phyloP scores from a whole-genome alignment of 768 basidiomycete species.

The Tephrocybe sp. region DNA sequence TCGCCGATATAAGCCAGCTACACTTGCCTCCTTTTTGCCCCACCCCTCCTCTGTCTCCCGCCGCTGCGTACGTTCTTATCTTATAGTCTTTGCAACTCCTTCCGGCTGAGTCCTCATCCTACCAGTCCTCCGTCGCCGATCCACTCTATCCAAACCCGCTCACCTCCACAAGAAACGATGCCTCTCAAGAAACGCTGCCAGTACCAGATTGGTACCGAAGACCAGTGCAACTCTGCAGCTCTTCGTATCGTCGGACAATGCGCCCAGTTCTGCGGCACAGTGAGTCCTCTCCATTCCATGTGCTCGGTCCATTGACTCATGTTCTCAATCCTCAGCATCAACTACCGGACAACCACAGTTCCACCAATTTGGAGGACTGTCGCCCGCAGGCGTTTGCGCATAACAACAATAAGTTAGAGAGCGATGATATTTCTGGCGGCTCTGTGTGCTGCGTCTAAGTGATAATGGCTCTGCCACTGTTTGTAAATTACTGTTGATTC shows the following conservation, averaged over 20 bases:
- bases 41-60: constrained; percentile 5
- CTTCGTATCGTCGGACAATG: constrained; percentile 86
- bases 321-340: constrained; percentile 64
- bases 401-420: constrained; percentile 87
- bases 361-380: constrained; percentile 82
- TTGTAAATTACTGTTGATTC: too few relatives aligned
- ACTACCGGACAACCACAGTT: constrained; percentile 85
- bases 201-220: constrained; percentile 47
- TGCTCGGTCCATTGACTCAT: constrained; percentile 18
- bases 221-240: constrained; percentile 74
- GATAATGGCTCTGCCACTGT: too few relatives aligned
- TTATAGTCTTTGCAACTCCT: background rate
- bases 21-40: constrained; percentile 6
- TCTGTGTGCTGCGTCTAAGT: too few relatives aligned
- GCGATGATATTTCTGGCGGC: too few relatives aligned
- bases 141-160: background rate
- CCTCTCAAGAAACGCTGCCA: constrained; percentile 89
- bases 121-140: background rate
- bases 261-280: constrained; percentile 74
- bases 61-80: background rate
- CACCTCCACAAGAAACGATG: constrained; percentile 46
- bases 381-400: constrained; percentile 84
- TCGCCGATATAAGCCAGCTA: constrained; percentile 22
- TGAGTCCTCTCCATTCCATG: constrained; percentile 40
- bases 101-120: background rate